A percentile compares a stretch with the other conserved stretches of the same genome.
Conservation (phyloP, 108 stramenopile species). For the Skeletonema menzelii region DNA sequence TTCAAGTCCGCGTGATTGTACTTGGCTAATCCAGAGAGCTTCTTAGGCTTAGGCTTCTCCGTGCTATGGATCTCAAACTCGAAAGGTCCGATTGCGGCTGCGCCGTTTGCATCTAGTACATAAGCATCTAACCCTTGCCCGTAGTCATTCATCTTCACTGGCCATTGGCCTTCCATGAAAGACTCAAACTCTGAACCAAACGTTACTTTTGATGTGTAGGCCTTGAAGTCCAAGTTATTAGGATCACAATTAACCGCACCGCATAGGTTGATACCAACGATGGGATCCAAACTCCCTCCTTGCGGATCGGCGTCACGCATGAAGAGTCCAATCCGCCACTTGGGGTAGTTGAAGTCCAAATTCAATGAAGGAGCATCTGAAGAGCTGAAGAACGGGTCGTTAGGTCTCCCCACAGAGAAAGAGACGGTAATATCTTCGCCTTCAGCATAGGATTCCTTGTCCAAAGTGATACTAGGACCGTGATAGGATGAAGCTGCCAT, state of each 20-base stretch:
- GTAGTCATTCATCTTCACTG: constrained; percentile 3
- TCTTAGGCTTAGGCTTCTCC: not conserved
- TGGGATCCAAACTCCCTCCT: constrained; percentile 13
- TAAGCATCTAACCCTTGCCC: constrained; percentile 18
- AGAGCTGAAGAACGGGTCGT: constrained; percentile 1
- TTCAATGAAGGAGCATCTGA: constrained; percentile 5
- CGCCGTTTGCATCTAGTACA: constrained; percentile 10
- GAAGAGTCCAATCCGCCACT: constrained; percentile 20
- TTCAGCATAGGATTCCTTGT: not conserved
- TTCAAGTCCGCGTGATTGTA: not conserved
- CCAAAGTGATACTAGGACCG: not conserved
- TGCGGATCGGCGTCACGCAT: constrained; percentile 32
- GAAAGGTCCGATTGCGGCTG: constrained; percentile 18
- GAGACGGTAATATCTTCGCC: constrained; percentile 4
- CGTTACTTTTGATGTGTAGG: constrained; percentile 1
- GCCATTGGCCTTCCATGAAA: constrained; percentile 14
- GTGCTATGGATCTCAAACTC: constrained; percentile 11
- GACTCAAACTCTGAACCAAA: not conserved
- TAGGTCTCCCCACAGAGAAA: constrained; percentile 12
- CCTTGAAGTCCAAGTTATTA: not conserved
- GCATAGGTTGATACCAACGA: constrained; percentile 14
- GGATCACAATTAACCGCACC: constrained; percentile 6
- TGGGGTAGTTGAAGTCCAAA: constrained; percentile 3
- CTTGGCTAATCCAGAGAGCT: not conserved
- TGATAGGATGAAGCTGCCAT: not conserved